Conservation (phyloP, 768 basidiomycete species). For the Boletus speciosus region DNA sequence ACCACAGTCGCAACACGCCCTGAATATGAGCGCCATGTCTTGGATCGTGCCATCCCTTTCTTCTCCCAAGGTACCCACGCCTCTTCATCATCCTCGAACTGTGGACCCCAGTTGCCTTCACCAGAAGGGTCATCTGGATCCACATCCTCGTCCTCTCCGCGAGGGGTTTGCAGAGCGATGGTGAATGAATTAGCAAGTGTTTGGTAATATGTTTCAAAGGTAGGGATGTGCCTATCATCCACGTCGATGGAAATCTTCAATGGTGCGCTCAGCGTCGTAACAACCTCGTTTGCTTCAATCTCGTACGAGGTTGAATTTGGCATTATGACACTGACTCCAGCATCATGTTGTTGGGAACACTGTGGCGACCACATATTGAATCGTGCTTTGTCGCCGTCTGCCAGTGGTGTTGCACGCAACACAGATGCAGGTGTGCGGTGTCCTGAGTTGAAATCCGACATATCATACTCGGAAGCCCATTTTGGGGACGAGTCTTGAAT, state of each 20-base stretch:
- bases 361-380: too few relatives aligned
- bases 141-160: neutral
- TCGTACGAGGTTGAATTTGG: slow-evolving; percentile 3
- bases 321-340: slow-evolving; percentile 1
- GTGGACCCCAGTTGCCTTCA: neutral
- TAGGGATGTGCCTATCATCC: neutral
- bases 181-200: slow-evolving; percentile 2
- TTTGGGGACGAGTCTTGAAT: neutral
- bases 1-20: slow-evolving; percentile 2
- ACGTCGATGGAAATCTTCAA: slow-evolving; percentile 8
- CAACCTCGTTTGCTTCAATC: neutral
- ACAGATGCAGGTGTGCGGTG: neutral
- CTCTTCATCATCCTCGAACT: slow-evolving; percentile 16
- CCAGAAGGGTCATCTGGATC: slow-evolving; percentile 6
- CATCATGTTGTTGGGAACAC: fast-evolving
- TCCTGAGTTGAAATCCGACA: neutral
- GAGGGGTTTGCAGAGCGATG: neutral
- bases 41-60: neutral
- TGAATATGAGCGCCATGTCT: neutral
- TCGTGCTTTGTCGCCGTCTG: neutral
- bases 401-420: neutral
- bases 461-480: slow-evolving; percentile 6
- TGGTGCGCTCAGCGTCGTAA: slow-evolving; percentile 7
- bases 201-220: slow-evolving; percentile 17
- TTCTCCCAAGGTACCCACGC: slow-evolving; percentile 22